Evolutionary conservation across 495 filamentous ascomycete species (phyloP).

Genomic region (Podospora didyma): DNA sequence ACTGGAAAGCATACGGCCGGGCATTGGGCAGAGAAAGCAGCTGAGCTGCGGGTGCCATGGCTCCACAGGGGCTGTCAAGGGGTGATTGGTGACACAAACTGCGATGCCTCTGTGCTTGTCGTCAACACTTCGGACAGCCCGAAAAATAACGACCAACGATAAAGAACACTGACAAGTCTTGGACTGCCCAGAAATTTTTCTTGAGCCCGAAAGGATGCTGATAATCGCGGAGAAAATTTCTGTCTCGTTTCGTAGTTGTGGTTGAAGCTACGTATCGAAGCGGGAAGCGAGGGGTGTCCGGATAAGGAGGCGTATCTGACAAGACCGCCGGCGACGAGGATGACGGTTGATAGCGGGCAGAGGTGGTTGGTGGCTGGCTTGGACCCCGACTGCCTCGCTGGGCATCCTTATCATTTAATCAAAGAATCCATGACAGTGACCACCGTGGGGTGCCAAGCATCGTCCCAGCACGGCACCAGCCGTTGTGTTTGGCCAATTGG

Average conservation of each 20-base stretch:
- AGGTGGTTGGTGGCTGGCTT: background rate
- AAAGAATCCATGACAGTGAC: background rate
- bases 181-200: too few species aligned
- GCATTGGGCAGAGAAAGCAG: conserved; percentile 34
- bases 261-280: too few species aligned
- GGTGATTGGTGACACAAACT: background rate
- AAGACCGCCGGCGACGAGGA: background rate
- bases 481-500: background rate
- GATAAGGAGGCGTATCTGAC: too few species aligned
- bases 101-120: too few species aligned
- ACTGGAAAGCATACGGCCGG: conserved; percentile 34
- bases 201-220: too few species aligned
- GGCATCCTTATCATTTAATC: conserved; percentile 7
- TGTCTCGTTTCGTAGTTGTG: too few species aligned
- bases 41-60: conserved; percentile 19
- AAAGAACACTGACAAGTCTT: too few species aligned
- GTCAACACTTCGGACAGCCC: too few species aligned
- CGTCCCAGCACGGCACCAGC: background rate
- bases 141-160: too few species aligned
- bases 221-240: too few species aligned
- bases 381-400: background rate
- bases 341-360: background rate
- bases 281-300: too few species aligned
- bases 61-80: background rate
- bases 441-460: background rate